phyloP scores from a whole-genome alignment of 192 early-diverging fungal genomes.

The Dispira parvispora region DNA sequence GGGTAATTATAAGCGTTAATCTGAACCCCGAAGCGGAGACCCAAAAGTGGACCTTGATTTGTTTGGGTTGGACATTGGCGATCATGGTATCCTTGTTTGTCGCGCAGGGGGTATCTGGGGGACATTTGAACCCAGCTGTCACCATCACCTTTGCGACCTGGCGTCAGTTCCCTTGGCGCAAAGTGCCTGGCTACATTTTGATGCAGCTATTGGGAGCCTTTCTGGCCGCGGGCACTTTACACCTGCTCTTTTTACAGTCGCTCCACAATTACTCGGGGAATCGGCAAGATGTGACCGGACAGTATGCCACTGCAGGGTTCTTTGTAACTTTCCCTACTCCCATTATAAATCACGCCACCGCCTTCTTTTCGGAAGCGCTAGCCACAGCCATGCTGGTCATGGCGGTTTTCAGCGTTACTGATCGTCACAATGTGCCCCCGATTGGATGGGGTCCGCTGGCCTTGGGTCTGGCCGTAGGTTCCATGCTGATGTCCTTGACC shows the following conservation, averaged over 20 bases:
- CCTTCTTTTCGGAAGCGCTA: slow-evolving; percentile 12
- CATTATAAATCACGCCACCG: not conserved
- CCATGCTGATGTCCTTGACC: not conserved
- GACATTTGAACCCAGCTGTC: slow-evolving; percentile 15
- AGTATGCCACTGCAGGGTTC: slow-evolving; percentile 3
- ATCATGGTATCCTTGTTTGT: slow-evolving; percentile 9
- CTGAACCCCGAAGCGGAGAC: slow-evolving; percentile 19
- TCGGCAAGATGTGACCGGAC: not conserved
- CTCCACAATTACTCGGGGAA: slow-evolving; percentile 5
- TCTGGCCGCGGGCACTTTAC: slow-evolving; percentile 7
- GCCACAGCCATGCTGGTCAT: slow-evolving; percentile 9
- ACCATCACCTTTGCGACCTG: slow-evolving; percentile 12
- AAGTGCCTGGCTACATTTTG: slow-evolving; percentile 15
- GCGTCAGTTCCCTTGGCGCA: slow-evolving; percentile 15
- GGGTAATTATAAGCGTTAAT: slow-evolving; percentile 33
- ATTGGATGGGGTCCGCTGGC: slow-evolving; percentile 1
- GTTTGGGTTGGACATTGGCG: slow-evolving; percentile 11
- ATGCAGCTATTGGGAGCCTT: slow-evolving; percentile 14
- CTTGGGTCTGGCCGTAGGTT: not conserved
- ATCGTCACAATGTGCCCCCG: slow-evolving; percentile 7
- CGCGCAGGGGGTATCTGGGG: slow-evolving; percentile 9
- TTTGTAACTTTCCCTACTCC: slow-evolving; percentile 10
- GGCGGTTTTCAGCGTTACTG: not conserved
- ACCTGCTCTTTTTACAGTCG: slow-evolving; percentile 4
- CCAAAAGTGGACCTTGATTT: slow-evolving; percentile 4